phyloP scores from a whole-genome alignment of 2,329 filamentous ascomycete genomes.

The Didymellaceae sp. region DNA sequence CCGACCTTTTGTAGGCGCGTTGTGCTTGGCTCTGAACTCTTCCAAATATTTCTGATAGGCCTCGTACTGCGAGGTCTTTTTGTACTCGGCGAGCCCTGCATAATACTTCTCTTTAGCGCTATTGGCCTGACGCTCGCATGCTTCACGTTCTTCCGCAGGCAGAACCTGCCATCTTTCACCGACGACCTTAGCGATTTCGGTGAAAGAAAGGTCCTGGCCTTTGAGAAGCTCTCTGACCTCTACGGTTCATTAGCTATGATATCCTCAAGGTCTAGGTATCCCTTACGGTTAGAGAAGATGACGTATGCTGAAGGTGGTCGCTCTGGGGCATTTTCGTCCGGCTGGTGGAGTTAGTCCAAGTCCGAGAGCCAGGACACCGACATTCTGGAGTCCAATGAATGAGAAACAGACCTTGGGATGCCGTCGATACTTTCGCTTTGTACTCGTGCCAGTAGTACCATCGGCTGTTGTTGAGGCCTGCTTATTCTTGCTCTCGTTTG shows the following conservation, averaged over 20 bases:
- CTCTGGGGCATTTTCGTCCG: conserved; percentile 81
- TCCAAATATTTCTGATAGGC: conserved; percentile 75
- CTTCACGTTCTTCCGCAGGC: conserved; percentile 69
- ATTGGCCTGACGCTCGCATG: conserved; percentile 74
- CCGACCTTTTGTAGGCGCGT: conserved; percentile 46
- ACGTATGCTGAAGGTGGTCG: conserved; percentile 83
- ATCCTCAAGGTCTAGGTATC: not conserved
- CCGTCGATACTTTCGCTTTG: conserved; percentile 77
- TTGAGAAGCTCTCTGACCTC: conserved; percentile 80
- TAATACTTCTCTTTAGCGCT: conserved; percentile 79
- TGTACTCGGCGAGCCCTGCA: conserved; percentile 74
- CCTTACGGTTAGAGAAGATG: conserved; percentile 82
- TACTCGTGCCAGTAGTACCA: conserved; percentile 30
- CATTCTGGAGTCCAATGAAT: not conserved
- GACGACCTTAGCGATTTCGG: conserved; percentile 82
- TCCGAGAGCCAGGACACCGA: not conserved
- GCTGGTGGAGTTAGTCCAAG: conserved; percentile 52
- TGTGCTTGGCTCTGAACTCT: conserved; percentile 78
- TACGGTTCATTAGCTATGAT: conserved; percentile 44
- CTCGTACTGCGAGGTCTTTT: conserved; percentile 73
- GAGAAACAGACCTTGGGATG: conserved; percentile 70
- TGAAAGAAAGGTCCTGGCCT: conserved; percentile 78
- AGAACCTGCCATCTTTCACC: conserved; percentile 83
- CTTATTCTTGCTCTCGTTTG: conserved; percentile 57
- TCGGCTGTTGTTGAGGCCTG: conserved; percentile 38